Base-by-base conservation (phyloP, 2,329 filamentous ascomycete genomes). In the Dothidotthia symphoricarpi region DNA sequence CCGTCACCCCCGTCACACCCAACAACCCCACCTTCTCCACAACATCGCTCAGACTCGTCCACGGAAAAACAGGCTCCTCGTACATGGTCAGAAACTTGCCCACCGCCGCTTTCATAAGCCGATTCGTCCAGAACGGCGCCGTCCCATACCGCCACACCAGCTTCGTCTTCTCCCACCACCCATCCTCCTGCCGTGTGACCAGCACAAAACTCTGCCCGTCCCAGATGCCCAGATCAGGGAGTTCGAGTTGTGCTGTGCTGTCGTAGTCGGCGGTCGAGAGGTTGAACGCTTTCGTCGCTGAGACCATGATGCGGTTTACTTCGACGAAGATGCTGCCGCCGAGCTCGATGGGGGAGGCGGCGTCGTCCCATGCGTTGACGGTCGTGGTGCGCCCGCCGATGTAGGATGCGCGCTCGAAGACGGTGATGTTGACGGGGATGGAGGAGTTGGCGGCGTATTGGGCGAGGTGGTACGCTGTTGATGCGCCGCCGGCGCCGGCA, bases 261-360 rank as follows among this genome's bases (percentile, higher is more conserved):
- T 69, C 47, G 10, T 48, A 34, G 7, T 39, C 49, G 2, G 53
- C 48, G 2, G 80, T 69, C 0, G 72, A 69, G 3, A 98, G 79
- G n/a, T 80, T 80, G 59, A 95, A 89, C 11, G 79, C 75, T 22
- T 77, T 69, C 6, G 80, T 82, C 1, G 89, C 85, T 37, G 86
- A 82, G 54, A 83, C 80, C 26, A 98, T 76, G 55, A 95, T 95
- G 26, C 81, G 73, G 60, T 97, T 98, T 28, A 85, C 78, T 32
- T 84, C 66, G 29, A 97, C 87, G 61, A 97, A 98, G 54, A 97
- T 95, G 45, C 85, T 91, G 9, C 86, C 93, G 12, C 93, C 93
- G 1, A 97, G 74, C 65, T 98, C 93, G 24, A 95, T 78, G 1
- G 85, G 85, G 26, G 82, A 71, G 0, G 70, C 48, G 2, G 82